These are phyloP conservation scores for Pyronema domesticum DNA, from an alignment of 495 filamentous ascomycete genomes.

Conservation along the genomic window DNA sequence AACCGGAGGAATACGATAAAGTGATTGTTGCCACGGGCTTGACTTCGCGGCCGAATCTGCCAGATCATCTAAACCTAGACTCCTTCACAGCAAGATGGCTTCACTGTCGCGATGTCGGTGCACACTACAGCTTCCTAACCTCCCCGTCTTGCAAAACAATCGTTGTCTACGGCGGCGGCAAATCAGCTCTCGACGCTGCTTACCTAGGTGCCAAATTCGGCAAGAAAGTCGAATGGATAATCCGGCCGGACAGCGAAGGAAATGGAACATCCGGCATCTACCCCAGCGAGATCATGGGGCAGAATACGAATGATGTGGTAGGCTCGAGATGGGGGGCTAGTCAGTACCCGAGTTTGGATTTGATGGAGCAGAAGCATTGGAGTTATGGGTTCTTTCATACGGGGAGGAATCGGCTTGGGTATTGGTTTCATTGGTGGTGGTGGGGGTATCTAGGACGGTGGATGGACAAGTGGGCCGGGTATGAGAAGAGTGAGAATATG, in stretches of 20 bases:
- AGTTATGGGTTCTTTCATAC: conserved; percentile 10
- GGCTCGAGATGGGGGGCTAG: conserved; percentile 3
- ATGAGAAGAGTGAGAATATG: conserved; percentile 5
- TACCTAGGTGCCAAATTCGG: conserved; percentile 28
- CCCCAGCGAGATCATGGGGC: conserved; percentile 23
- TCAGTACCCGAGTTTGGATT: conserved; percentile 7
- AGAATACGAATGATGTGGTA: conserved; percentile 8
- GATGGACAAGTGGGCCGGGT: conserved; percentile 2
- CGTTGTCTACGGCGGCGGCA: conserved; percentile 31
- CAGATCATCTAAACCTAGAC: conserved; percentile 20
- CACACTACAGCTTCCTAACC: conserved; percentile 16
- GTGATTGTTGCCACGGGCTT: conserved; percentile 32
- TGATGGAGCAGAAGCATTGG: background rate
- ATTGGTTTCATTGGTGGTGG: conserved; percentile 11
- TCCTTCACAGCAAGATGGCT: conserved; percentile 25
- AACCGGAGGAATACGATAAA: conserved; percentile 21
- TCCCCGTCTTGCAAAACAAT: conserved; percentile 17
- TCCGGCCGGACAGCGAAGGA: conserved; percentile 24
- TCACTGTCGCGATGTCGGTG: conserved; percentile 25
- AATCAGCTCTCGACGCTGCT: conserved; percentile 32
- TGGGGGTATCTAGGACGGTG: conserved; percentile 1
- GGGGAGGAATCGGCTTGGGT: conserved; percentile 5
- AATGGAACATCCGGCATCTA: conserved; percentile 26
- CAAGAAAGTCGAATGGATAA: conserved; percentile 33
- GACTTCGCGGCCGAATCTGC: conserved; percentile 28